A percentile compares a stretch with the other conserved stretches of the same genome.
These are phyloP conservation scores for Camelina laxa DNA, from an alignment of 345 rosid species.

Conservation along the genomic window DNA sequence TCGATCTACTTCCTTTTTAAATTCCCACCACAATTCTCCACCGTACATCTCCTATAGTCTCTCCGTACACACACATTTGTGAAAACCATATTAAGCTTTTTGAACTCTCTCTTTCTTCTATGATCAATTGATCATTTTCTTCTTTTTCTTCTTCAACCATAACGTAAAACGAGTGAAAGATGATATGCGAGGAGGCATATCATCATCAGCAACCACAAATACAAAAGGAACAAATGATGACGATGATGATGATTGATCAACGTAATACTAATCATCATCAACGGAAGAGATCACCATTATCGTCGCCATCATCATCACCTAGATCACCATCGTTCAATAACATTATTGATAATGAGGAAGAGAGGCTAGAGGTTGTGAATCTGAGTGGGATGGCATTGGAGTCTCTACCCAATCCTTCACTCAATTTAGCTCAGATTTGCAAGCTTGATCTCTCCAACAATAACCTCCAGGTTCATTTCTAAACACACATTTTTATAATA, in stretches of 20 bases:
- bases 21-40: constrained; percentile 20
- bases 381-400: constrained; percentile 73
- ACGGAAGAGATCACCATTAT: constrained; percentile 21
- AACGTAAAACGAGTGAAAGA: constrained; percentile 24
- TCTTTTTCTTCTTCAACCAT: constrained; percentile 20
- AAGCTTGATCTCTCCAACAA: constrained; percentile 84
- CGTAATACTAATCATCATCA: not conserved
- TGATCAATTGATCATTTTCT: constrained; percentile 27
- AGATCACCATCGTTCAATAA: constrained; percentile 33
- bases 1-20: constrained; percentile 15
- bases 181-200: constrained; percentile 45
- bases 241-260: constrained; percentile 43
- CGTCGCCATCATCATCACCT: constrained; percentile 31
- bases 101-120: constrained; percentile 18
- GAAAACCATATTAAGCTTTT: constrained; percentile 28
- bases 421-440: constrained; percentile 65
- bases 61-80: constrained; percentile 27
- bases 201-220: constrained; percentile 36
- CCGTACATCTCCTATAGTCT: constrained; percentile 35
- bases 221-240: constrained; percentile 43
- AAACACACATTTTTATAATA: not conserved
- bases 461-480: constrained; percentile 66
- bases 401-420: constrained; percentile 62
- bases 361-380: constrained; percentile 60
- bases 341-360: constrained; percentile 43